These are phyloP conservation scores for Fragaria vesca DNA, from an alignment of 306 rosid species.

Conservation along the genomic window DNA sequence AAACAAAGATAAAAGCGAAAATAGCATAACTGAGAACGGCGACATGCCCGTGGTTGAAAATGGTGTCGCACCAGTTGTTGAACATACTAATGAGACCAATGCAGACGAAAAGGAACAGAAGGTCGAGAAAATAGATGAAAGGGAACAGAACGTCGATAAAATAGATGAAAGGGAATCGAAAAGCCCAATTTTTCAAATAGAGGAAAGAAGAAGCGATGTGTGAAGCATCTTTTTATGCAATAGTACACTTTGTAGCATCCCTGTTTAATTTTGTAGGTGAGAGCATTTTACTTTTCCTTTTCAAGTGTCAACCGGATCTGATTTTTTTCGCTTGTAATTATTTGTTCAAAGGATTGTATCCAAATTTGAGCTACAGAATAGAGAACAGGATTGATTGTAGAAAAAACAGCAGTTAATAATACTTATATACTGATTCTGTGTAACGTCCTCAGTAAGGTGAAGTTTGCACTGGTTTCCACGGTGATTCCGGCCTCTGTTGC, in stretches of 20 bases:
- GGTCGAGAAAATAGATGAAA: constrained; percentile 18
- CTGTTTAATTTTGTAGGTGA: constrained; percentile 26
- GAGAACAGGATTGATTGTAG: constrained; percentile 14
- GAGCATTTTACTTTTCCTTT: constrained; percentile 2
- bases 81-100: constrained; percentile 36
- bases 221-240: constrained; percentile 34
- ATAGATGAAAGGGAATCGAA: constrained; percentile 34
- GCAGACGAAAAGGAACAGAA: constrained; percentile 23
- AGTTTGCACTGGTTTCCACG: background rate
- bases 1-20: constrained; percentile 39
- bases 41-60: constrained; percentile 53
- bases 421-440: background rate
- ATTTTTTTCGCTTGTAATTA: constrained; percentile 22
- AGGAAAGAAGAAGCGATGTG: constrained; percentile 32
- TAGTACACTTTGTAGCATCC: background rate
- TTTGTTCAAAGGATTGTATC: background rate
- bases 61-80: constrained; percentile 45
- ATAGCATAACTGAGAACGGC: constrained; percentile 53
- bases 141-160: constrained; percentile 25
- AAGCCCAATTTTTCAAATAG: constrained; percentile 34
- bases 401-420: background rate
- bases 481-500: background rate
- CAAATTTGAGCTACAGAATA: constrained; percentile 11
- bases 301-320: background rate
- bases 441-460: background rate